Percentiles rank a stretch among this genome's conserved stretches.
Conservation (phyloP, 2,329 filamentous ascomycete species). For the Conoideocrella luteorostrata region DNA sequence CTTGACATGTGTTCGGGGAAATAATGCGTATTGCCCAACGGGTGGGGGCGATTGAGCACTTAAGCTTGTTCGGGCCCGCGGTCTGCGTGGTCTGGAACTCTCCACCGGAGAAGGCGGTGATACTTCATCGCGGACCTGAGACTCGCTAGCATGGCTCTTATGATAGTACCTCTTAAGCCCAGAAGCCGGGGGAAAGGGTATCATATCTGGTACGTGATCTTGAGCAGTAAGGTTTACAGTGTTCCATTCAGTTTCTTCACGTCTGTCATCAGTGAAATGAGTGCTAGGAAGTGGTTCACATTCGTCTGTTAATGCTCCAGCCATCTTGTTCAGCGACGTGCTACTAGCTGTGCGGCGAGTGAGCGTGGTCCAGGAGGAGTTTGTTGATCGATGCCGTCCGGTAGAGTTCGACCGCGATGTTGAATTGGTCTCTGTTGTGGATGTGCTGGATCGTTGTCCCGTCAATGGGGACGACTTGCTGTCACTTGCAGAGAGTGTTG, state of each 20-base stretch:
- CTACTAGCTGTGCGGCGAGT: conserved; percentile 50
- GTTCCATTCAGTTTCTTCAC: conserved; percentile 8
- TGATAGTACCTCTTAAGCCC: conserved; percentile 21
- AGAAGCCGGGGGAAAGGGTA: conserved; percentile 18
- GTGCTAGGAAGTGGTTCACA: conserved; percentile 24
- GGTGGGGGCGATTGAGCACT: conserved; percentile 35
- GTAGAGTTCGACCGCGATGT: conserved; percentile 41
- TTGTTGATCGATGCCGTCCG: conserved; percentile 46
- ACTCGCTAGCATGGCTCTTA: conserved; percentile 33
- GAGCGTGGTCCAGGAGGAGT: conserved; percentile 47
- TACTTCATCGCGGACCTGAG: conserved; percentile 24
- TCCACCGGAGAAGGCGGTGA: conserved; percentile 24
- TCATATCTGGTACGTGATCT: conserved; percentile 30
- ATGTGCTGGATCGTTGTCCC: conserved; percentile 47
- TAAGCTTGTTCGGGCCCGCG: conserved; percentile 39
- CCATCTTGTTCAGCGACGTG: conserved; percentile 34
- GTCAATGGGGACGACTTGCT: conserved; percentile 12
- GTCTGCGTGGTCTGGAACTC: conserved; percentile 24
- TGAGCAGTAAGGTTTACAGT: conserved; percentile 17
- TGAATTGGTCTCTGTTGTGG: conserved; percentile 45
- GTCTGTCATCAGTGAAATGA: conserved; percentile 15
- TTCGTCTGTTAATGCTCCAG: conserved; percentile 23
- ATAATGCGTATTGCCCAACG: conserved; percentile 41
- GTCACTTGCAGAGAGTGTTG: conserved; percentile 3
- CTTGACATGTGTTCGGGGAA: conserved; percentile 32